phyloP scores from a whole-genome alignment of 352 stramenopile genomes.

The Thraustochytrium sp. region DNA sequence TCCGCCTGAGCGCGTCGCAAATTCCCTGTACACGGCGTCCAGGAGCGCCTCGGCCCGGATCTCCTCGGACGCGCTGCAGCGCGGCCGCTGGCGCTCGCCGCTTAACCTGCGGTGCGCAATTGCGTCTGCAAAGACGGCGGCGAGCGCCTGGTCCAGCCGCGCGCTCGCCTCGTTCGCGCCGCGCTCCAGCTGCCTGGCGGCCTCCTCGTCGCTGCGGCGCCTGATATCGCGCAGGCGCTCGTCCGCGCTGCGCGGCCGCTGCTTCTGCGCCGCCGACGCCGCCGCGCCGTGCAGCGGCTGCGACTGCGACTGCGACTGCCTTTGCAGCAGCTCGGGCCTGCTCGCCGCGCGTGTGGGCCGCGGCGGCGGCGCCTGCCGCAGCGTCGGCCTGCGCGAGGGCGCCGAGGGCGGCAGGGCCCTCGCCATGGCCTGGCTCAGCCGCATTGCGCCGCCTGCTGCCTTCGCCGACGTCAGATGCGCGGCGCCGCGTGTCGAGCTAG shows the following conservation, averaged over 20 bases:
- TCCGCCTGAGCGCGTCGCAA: too few relatives aligned
- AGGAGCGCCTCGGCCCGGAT: neutral
- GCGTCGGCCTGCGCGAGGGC: too few relatives aligned
- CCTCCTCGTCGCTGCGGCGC: neutral
- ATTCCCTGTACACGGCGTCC: neutral
- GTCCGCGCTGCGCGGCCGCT: neutral
- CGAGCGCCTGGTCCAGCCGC: neutral
- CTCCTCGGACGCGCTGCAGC: neutral
- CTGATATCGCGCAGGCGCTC: neutral
- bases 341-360: too few relatives aligned
- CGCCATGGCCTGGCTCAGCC: too few relatives aligned
- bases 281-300: neutral
- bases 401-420: too few relatives aligned
- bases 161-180: neutral
- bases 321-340: neutral
- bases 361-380: too few relatives aligned
- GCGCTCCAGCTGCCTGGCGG: neutral
- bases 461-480: neutral
- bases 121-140: neutral
- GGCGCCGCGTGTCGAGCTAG: too few relatives aligned
- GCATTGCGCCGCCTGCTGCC: neutral
- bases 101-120: neutral
- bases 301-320: neutral
- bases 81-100: neutral
- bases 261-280: too few relatives aligned